Evolutionary conservation across 306 rosid genomes (phyloP).

Genomic region (Delonix regia): DNA sequence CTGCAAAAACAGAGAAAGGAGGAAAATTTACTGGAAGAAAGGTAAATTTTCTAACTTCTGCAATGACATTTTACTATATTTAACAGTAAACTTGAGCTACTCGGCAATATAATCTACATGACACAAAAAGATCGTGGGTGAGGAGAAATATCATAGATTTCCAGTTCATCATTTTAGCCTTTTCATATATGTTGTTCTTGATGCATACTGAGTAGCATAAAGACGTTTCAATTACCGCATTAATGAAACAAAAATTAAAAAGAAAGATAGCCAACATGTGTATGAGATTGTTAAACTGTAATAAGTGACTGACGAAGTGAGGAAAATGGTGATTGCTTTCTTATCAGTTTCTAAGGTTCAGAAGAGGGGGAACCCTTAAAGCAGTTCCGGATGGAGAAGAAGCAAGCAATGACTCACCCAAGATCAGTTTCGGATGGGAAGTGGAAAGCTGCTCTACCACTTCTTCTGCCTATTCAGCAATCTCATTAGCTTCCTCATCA

Average conservation of each 20-base stretch:
- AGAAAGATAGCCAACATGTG: neutral
- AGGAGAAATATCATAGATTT: neutral
- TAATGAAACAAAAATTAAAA: neutral
- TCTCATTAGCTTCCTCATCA: conserved; percentile 58
- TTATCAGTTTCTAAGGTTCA: conserved; percentile 60
- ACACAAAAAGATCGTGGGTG: neutral
- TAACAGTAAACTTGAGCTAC: neutral
- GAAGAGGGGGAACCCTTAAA: conserved; percentile 60
- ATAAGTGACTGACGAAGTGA: neutral
- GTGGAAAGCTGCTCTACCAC: conserved; percentile 75
- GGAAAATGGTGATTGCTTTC: neutral
- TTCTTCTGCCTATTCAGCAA: conserved; percentile 63
- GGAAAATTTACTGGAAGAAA: conserved; percentile 62
- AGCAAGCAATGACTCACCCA: conserved; percentile 68
- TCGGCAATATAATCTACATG: neutral
- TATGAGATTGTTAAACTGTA: neutral
- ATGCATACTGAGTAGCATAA: neutral
- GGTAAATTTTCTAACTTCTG: conserved; percentile 44
- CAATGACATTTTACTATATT: neutral
- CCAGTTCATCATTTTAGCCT: neutral
- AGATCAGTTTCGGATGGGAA: conserved; percentile 93
- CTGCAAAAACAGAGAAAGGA: conserved; percentile 75
- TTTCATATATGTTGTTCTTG: neutral
- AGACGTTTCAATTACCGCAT: neutral
- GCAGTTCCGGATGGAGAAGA: conserved; percentile 56